Evolutionary conservation across 768 basidiomycete genomes (phyloP), one percentile per base, ranked within the genome.

Genomic region (Boletales sp.): DNA sequence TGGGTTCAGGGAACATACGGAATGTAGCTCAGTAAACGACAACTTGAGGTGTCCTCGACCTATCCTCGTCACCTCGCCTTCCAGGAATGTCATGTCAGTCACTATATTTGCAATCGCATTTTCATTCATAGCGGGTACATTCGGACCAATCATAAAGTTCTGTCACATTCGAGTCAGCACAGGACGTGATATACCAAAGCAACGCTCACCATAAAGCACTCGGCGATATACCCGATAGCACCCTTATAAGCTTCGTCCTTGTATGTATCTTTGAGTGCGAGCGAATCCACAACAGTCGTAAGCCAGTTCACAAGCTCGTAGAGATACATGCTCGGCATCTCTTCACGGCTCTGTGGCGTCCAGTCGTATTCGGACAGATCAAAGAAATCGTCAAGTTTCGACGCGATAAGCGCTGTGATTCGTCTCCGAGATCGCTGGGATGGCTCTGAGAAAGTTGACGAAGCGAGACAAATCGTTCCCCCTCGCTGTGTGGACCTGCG

Each of bases 231-330:
- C 30, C 81, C 75, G n/a, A 95, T 74, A 13, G 97, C 94, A 39
- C 83, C 86, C 54, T 80, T 82, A 67, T 97, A 99, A 10, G 90
- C 91, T 56, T 90, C 84, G 46, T 92, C 88, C 69, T 94, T 94
- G 72, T 92, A 86, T 10, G 72, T 69, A 49, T 94, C 89, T 48
- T 89, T 85, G 70, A 98, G 83, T 52, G 78, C 80, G 57, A 86
- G 83, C 51, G 83, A 91, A 67, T 98, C 97, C 42, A 99, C 92
- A 48, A 97, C 90, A 2, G 94, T 97, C 35, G 87, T 94, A 45
- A 98, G 77, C 89, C 94, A 99, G 65, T 93, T 94, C 65, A 95
- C 82, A 60, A 98, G 81, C 67, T 97, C 95, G 65, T 92, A 87
- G 3, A 98, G 77, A 69, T 97, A 97, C 80, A 87, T 87, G 79